Base-by-base conservation (phyloP, 257 asterid species). In the Perilla frutescens region DNA sequence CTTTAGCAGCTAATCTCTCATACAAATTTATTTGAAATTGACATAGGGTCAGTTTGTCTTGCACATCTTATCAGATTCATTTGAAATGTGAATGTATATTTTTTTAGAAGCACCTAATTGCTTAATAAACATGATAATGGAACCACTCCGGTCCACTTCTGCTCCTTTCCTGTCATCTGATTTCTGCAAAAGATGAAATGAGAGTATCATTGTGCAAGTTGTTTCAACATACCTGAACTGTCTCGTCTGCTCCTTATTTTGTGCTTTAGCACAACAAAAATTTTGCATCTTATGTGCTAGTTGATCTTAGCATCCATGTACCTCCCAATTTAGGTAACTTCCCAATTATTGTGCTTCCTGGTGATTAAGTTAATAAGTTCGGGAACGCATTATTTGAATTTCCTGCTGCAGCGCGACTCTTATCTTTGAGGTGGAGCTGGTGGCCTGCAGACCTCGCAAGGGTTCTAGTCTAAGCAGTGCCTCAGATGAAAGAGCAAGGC, bases 401-500 rank as follows among this genome's bases (percentile, higher is more conserved):
- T 71, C 47, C 51, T 61, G 61, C 47, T 82, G 82, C 93, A 95
- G 99, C 70, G 84, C 98, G 13, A 90, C 94, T 3, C 98, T 95
- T 70, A 78, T 90, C 70, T 95, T 95, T 65, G 99, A 95, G 87
- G 90, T 95, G 78, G 99, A 95, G 89, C 80, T 95, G 88, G 93
- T 89, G 74, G 93, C 90, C 68, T 95, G 99, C 84, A 81, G 93
- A 72, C 98, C 99, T 45, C 92, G 97, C 73, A 95, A 82, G 81
- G 99, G 99, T 73, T 84, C 97, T 60, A 92, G 97, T 68, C 68
- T 90, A 56, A 80, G 98, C 90, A 90, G 96, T 68, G 96, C 69
- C 68, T 90, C 96, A 9, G 96, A 92, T 51, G 99, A 95, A 85
- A 87, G 87, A 81, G 91, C 98, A 45, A 86, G 99, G 73, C 91